These are phyloP conservation scores for Fragaria iinumae DNA, from an alignment of 306 rosid genomes.

Conservation along the genomic window DNA sequence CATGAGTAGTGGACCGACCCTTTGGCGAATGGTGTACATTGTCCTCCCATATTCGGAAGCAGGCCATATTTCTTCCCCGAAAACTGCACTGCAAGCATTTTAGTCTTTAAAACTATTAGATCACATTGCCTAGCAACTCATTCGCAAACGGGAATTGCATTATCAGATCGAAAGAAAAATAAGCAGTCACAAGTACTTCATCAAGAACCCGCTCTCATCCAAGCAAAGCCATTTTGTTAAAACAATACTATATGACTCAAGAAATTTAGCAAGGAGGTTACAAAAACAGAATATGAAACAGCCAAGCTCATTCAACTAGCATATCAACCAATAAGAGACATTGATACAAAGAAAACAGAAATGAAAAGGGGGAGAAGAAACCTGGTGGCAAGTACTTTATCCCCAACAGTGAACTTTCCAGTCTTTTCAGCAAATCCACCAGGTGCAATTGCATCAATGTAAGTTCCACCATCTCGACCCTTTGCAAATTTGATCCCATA, in stretches of 20 bases:
- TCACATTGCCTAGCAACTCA: constrained; percentile 35
- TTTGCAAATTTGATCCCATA: constrained; percentile 77
- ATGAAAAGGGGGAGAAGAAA: constrained; percentile 11
- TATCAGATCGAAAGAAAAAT: not conserved
- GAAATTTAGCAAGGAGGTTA: not conserved
- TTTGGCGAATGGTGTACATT: constrained; percentile 94
- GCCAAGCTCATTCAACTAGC: not conserved
- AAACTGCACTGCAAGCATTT: constrained; percentile 81
- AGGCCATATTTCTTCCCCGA: constrained; percentile 96
- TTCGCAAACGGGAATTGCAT: not conserved
- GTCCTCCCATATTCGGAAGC: constrained; percentile 99
- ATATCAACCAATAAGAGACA: not conserved
- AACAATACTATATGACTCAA: not conserved
- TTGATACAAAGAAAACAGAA: not conserved
- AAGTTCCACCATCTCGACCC: constrained; percentile 92
- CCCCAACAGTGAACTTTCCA: constrained; percentile 78
- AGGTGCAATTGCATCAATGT: constrained; percentile 90
- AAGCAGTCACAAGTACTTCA: not conserved
- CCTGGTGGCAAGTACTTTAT: constrained; percentile 95
- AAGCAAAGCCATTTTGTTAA: not conserved
- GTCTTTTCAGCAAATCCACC: constrained; percentile 83
- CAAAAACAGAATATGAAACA: not conserved
- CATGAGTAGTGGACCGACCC: constrained; percentile 88
- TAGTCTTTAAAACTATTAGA: constrained; percentile 26
- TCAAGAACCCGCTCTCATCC: not conserved